Evolutionary conservation across 352 stramenopile genomes (phyloP).

Genomic region (Phytophthora fragariae): DNA sequence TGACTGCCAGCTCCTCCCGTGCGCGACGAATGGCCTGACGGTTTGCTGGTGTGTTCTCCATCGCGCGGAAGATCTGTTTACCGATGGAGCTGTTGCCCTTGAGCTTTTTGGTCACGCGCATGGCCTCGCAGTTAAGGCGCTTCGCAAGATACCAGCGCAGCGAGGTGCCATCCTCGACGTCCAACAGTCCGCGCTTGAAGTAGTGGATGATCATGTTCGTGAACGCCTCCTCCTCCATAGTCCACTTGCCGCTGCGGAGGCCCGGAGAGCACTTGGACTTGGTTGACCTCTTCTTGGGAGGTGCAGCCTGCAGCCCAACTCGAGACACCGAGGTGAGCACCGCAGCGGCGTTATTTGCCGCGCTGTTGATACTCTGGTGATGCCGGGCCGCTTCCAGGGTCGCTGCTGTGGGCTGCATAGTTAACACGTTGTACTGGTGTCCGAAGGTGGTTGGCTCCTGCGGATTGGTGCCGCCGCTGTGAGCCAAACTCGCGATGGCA

Average conservation of each 20-base stretch:
- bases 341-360: constrained; percentile 28
- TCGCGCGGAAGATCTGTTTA: constrained; percentile 88
- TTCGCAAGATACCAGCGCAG: constrained; percentile 89
- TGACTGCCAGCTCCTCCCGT: constrained; percentile 57
- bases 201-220: constrained; percentile 89
- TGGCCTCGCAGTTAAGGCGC: constrained; percentile 87
- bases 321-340: constrained; percentile 38
- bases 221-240: constrained; percentile 80
- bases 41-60: constrained; percentile 73
- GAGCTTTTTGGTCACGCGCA: constrained; percentile 91
- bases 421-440: constrained; percentile 17
- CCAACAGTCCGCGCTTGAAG: constrained; percentile 81
- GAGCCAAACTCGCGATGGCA: constrained; percentile 40
- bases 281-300: constrained; percentile 79
- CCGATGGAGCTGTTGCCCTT: constrained; percentile 90
- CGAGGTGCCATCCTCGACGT: constrained; percentile 86
- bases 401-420: constrained; percentile 25
- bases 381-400: constrained; percentile 16
- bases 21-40: constrained; percentile 60
- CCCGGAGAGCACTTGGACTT: constrained; percentile 88
- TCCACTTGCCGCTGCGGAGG: constrained; percentile 89
- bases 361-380: constrained; percentile 33
- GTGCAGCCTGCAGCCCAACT: not conserved
- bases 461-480: constrained; percentile 23
- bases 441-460: constrained; percentile 20